Base-by-base conservation (phyloP, 441 rosid genomes). In the Populus hybrid region DNA sequence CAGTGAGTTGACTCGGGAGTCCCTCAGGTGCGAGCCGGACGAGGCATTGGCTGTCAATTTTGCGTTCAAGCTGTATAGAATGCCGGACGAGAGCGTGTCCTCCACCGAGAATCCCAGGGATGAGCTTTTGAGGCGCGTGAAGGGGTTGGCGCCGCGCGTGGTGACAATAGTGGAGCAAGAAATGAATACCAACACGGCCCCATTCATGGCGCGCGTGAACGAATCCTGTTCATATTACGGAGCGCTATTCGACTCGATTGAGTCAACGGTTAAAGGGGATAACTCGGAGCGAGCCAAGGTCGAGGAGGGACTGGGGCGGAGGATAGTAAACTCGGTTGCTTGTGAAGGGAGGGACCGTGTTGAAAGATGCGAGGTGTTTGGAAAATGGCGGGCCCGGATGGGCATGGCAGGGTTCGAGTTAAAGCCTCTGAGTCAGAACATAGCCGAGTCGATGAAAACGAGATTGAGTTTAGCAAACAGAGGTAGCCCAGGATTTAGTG, bases 361-460 rank as follows among this genome's bases (percentile, higher is more conserved):
- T 0, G 99, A 91, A 82, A 90, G 99, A 81, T 94, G 97, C 84
- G 99, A 95, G 85, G 99, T 94, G 75, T 95, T 90, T 21, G 99
- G 99, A 75, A 94, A 95, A 83, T 95, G 99, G 99, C 84, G 94
- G 90, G 93, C 97, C 90, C 86, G 98, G 32, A 88, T 95, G 95
- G 84, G 90, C 67, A 94, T 94, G 97, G 99, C 99, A 0, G 98
- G 99, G 83, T 95, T 95, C 80, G 85, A 85, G 89, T 74, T 81
- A 21, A 84, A 85, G 86, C 89, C 86, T 24, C 61, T 88, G 87
- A 86, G 93, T 78, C 85, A 78, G 61, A 84, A 53, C 20, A 82
- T 92, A 46, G 87, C 92, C 46, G 93, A 92, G 85, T 84, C 90
- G 30, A 78, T 94, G 89, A 84, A 85, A 78, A 75, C 82, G 2